A percentile compares a stretch with the other conserved stretches of the same genome.
These are phyloP conservation scores for Bipolaris victoriae DNA, from an alignment of 2,329 filamentous ascomycete species.

Conservation along the genomic window DNA sequence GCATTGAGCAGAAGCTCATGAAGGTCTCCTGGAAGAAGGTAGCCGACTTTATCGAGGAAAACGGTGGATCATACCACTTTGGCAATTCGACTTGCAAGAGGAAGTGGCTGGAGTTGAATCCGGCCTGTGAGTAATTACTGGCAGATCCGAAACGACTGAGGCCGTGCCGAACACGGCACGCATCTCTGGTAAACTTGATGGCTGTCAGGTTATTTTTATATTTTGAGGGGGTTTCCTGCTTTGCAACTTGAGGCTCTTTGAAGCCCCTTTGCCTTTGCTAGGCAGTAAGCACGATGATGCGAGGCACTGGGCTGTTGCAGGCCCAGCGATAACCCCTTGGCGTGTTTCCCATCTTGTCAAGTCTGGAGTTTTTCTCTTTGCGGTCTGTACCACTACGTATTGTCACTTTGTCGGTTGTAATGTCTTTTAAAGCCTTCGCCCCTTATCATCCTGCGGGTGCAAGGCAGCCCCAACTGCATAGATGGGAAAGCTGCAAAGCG, in stretches of 20 bases:
- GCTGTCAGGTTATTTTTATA: neutral
- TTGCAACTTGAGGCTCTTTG: neutral
- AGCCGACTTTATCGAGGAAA: slow-evolving; percentile 58
- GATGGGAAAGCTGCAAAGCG: slow-evolving; percentile 15
- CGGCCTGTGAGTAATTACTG: neutral
- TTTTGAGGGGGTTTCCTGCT: neutral
- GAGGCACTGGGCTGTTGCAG: neutral
- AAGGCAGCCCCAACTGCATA: slow-evolving; percentile 12
- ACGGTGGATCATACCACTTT: slow-evolving; percentile 65
- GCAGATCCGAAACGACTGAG: neutral
- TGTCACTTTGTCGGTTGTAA: slow-evolving; percentile 3
- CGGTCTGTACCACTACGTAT: slow-evolving; percentile 6
- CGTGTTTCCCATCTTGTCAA: neutral
- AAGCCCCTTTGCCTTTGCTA: neutral
- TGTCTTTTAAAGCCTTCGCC: neutral
- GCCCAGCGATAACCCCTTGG: neutral
- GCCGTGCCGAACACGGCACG: neutral
- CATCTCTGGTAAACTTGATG: neutral
- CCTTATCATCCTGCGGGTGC: slow-evolving; percentile 4
- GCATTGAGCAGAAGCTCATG: slow-evolving; percentile 25
- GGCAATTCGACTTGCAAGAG: slow-evolving; percentile 67
- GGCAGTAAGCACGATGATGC: neutral
- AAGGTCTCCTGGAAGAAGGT: slow-evolving; percentile 67
- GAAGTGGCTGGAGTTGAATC: slow-evolving; percentile 60
- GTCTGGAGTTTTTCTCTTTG: slow-evolving; percentile 7